Evolutionary conservation across 768 basidiomycete genomes (phyloP).

Genomic region (Boletus edulis): DNA sequence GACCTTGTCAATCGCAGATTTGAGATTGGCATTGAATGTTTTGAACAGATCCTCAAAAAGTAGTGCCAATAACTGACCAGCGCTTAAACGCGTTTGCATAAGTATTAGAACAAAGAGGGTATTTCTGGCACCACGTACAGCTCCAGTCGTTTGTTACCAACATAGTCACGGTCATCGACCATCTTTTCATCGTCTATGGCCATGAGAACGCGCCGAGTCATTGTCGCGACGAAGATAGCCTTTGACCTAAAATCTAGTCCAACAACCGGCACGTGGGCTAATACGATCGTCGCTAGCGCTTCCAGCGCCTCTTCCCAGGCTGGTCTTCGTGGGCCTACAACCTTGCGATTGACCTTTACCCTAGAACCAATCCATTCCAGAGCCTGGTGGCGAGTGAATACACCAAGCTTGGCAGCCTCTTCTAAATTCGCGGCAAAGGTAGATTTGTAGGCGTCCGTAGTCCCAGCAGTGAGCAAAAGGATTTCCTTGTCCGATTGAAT

Average conservation of each 20-base stretch:
- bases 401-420: constrained; percentile 86
- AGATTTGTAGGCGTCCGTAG: constrained; percentile 81
- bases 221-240: constrained; percentile 95
- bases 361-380: constrained; percentile 93
- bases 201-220: constrained; percentile 95
- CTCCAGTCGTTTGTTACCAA: constrained; percentile 97
- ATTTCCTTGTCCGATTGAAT: constrained; percentile 98
- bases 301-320: constrained; percentile 95
- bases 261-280: constrained; percentile 92
- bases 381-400: constrained; percentile 92
- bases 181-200: constrained; percentile 95
- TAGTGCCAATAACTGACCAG: constrained; percentile 91
- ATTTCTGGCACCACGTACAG: constrained; percentile 56
- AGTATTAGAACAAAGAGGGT: constrained; percentile 4
- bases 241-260: constrained; percentile 90
- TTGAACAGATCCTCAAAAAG: constrained; percentile 99
- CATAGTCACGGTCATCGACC: constrained; percentile 98
- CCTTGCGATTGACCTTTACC: constrained; percentile 82
- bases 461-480: constrained; percentile 88
- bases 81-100: constrained; percentile 51
- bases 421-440: constrained; percentile 91
- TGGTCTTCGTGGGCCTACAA: constrained; percentile 79
- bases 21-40: constrained; percentile 95
- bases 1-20: constrained; percentile 94
- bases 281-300: constrained; percentile 94